These are phyloP conservation scores for Phytophthora vignae DNA, from an alignment of 352 stramenopile species.

Conservation along the genomic window DNA sequence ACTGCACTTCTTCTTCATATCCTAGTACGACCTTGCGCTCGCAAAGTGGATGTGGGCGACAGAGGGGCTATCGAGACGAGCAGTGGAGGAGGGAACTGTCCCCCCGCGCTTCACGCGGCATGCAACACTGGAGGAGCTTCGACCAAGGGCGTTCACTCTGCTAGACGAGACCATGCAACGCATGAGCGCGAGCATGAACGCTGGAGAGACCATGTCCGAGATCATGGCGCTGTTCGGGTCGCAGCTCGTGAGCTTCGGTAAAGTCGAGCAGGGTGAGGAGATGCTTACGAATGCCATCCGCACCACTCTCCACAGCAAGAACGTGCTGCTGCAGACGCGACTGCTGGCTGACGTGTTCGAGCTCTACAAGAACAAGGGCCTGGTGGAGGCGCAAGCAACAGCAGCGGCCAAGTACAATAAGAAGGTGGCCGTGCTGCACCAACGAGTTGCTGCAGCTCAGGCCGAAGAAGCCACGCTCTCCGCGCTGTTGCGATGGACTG, in stretches of 20 bases:
- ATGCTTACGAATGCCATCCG: slow-evolving; percentile 67
- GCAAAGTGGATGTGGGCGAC: slow-evolving; percentile 85
- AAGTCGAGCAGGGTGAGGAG: slow-evolving; percentile 59
- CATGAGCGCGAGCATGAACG: slow-evolving; percentile 54
- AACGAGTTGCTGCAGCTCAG: slow-evolving; percentile 57
- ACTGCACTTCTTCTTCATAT: background rate
- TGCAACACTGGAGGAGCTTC: slow-evolving; percentile 52
- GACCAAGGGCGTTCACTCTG: slow-evolving; percentile 49
- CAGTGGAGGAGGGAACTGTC: background rate
- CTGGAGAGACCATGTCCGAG: slow-evolving; percentile 65
- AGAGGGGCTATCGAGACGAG: slow-evolving; percentile 31
- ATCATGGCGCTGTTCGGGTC: slow-evolving; percentile 78
- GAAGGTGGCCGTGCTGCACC: slow-evolving; percentile 61
- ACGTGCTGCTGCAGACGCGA: slow-evolving; percentile 72
- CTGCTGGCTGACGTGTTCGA: slow-evolving; percentile 67
- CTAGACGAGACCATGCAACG: slow-evolving; percentile 59
- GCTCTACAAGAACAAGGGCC: slow-evolving; percentile 53
- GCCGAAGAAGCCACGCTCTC: slow-evolving; percentile 43
- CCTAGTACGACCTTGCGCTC: slow-evolving; percentile 72
- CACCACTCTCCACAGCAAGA: slow-evolving; percentile 68
- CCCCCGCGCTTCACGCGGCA: slow-evolving; percentile 29
- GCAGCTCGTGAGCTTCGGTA: slow-evolving; percentile 50
- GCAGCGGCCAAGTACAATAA: slow-evolving; percentile 70
- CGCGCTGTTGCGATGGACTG: slow-evolving; percentile 63
- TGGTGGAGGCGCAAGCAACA: slow-evolving; percentile 50